Percentiles rank a stretch among this genome's conserved stretches.
Evolutionary conservation across 495 filamentous ascomycete genomes (phyloP).

Genomic region (Staphylotrichum longicolle): DNA sequence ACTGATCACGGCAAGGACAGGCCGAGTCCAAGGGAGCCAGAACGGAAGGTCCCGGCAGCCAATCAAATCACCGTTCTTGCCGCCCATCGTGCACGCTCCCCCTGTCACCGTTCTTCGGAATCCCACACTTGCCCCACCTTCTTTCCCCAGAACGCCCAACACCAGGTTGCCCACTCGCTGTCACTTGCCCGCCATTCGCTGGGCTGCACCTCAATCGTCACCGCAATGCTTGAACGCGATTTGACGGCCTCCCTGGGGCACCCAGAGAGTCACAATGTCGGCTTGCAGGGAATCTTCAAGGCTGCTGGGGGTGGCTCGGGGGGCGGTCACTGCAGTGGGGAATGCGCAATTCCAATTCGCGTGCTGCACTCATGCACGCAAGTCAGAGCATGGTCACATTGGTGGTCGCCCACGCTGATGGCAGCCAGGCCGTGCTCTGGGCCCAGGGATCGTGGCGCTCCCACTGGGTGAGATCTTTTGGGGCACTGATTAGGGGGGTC

Average conservation of each 20-base stretch:
- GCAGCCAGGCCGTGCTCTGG: constrained; percentile 4
- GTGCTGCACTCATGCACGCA: constrained; percentile 12
- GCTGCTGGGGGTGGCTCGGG: background rate
- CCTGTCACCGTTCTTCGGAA: constrained; percentile 12
- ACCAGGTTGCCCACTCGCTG: background rate
- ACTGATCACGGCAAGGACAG: background rate
- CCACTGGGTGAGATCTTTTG: background rate
- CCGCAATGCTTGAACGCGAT: constrained; percentile 16
- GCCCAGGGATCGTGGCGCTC: background rate
- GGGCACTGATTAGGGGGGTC: background rate
- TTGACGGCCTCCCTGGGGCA: constrained; percentile 7
- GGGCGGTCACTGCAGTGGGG: background rate
- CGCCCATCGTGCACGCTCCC: constrained; percentile 20
- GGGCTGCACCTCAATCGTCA: constrained; percentile 6
- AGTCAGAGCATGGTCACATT: constrained; percentile 18
- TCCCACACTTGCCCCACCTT: constrained; percentile 8
- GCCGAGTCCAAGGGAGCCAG: background rate
- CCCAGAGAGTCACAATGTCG: constrained; percentile 15
- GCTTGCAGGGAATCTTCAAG: constrained; percentile 11
- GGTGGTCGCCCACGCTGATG: constrained; percentile 13
- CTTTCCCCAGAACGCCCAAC: constrained; percentile 2
- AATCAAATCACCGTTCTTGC: constrained; percentile 26
- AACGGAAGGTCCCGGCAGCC: constrained; percentile 10
- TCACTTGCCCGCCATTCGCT: constrained; percentile 14
- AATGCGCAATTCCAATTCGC: constrained; percentile 19